These are phyloP conservation scores for Begonia peltatifolia DNA, from an alignment of 306 rosid species.

Conservation along the genomic window DNA sequence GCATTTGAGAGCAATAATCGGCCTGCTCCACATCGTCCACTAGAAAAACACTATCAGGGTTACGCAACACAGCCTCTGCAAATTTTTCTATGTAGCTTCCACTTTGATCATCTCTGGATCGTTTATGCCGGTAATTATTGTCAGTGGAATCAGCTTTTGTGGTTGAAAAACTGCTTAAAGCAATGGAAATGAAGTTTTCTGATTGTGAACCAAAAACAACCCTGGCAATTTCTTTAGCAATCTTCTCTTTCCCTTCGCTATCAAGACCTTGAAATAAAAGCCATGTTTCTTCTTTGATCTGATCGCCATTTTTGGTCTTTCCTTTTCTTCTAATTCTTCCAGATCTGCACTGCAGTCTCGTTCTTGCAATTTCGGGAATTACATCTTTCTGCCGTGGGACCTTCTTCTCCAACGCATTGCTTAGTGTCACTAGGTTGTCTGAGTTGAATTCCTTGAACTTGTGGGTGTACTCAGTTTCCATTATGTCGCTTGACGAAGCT, in stretches of 20 bases:
- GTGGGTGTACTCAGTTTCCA: constrained; percentile 47
- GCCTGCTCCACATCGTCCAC: constrained; percentile 84
- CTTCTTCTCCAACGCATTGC: constrained; percentile 55
- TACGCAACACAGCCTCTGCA: constrained; percentile 33
- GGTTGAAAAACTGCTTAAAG: constrained; percentile 58
- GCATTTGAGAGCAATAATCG: constrained; percentile 67
- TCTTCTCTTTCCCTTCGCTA: constrained; percentile 43
- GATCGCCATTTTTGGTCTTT: constrained; percentile 12
- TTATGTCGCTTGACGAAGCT: constrained; percentile 39
- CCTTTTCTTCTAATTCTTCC: constrained; percentile 58
- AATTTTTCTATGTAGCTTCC: constrained; percentile 61
- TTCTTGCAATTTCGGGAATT: constrained; percentile 51
- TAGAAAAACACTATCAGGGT: constrained; percentile 76
- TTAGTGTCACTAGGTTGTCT: constrained; percentile 49
- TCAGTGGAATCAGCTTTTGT: constrained; percentile 65
- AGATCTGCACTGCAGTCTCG: constrained; percentile 68
- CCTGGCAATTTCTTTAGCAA: constrained; percentile 60
- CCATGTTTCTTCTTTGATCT: constrained; percentile 80
- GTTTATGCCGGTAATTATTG: constrained; percentile 45
- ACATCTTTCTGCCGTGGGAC: constrained; percentile 74
- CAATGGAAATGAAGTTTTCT: constrained; percentile 32
- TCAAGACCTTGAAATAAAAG: constrained; percentile 83
- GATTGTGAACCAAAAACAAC: constrained; percentile 53
- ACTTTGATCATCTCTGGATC: constrained; percentile 65
- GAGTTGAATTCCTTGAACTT: constrained; percentile 52